phyloP scores from a whole-genome alignment of 2,329 filamentous ascomycete genomes.

The Lomentospora prolificans region DNA sequence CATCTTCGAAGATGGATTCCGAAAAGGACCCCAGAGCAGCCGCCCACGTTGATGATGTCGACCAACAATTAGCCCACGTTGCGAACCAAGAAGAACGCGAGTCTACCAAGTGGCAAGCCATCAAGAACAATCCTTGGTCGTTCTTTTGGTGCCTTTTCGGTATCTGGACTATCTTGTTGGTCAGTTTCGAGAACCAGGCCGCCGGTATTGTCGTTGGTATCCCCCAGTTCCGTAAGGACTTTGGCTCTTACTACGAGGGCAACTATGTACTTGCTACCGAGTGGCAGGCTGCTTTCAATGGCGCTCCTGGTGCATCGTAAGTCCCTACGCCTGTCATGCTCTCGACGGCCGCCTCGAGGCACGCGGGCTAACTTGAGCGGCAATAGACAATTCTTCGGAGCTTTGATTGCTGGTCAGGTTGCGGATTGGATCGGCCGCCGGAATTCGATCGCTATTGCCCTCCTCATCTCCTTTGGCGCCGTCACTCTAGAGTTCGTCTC shows the following conservation, averaged over 20 bases:
- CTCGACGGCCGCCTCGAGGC: too few species aligned
- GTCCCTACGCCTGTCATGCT: neutral
- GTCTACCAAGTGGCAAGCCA: neutral
- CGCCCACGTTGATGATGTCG: neutral
- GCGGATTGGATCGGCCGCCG: conserved; percentile 26
- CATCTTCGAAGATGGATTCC: neutral
- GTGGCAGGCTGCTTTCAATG: neutral
- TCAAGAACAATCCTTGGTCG: neutral
- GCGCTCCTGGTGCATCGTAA: neutral
- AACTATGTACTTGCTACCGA: neutral
- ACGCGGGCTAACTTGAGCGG: too few species aligned
- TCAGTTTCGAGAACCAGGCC: neutral
- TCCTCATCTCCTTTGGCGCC: conserved; percentile 25
- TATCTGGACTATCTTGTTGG: neutral
- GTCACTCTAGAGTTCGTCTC: conserved; percentile 30
- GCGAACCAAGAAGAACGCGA: neutral
- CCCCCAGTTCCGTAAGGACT: neutral
- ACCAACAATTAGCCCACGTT: neutral
- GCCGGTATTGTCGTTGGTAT: neutral
- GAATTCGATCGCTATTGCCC: conserved; percentile 21
- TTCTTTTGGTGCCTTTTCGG: neutral
- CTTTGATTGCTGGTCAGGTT: conserved; percentile 22
- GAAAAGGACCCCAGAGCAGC: neutral
- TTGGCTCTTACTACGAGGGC: neutral
- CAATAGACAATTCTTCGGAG: conserved; percentile 16